A percentile compares a stretch with the other conserved stretches of the same genome.
phyloP scores from a whole-genome alignment of 73 alveolate genomes.

The Uronychia binucleata region DNA sequence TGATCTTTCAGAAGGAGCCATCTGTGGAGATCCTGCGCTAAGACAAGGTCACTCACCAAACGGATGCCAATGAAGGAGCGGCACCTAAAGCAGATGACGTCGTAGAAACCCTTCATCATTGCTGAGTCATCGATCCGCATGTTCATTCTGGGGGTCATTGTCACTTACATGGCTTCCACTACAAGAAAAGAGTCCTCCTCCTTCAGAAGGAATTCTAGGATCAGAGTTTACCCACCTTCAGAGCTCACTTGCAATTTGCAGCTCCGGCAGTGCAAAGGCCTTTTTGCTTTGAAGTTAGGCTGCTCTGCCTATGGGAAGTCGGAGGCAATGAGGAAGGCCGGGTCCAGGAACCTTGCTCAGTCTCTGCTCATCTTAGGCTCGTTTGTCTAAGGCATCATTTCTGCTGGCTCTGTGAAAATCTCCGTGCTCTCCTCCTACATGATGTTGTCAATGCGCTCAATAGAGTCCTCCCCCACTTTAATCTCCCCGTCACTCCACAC shows the following conservation, averaged over 20 bases:
- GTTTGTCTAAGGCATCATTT: neutral
- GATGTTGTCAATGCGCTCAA: neutral
- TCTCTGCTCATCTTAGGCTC: neutral
- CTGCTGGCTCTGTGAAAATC: too few species aligned
- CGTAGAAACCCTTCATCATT: neutral
- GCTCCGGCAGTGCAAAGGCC: neutral
- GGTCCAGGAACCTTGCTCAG: neutral
- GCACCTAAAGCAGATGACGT: neutral
- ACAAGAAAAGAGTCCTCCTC: neutral
- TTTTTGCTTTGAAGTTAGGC: neutral
- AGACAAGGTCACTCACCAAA: neutral
- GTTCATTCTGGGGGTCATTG: neutral
- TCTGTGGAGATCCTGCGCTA: neutral
- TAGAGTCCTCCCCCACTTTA: too few species aligned
- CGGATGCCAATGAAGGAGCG: neutral
- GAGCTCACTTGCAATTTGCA: neutral
- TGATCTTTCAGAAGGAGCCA: neutral
- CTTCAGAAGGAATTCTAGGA: neutral
- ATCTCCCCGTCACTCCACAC: too few species aligned
- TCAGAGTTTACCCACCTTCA: neutral
- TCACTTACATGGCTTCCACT: constrained; percentile 1
- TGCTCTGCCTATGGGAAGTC: neutral
- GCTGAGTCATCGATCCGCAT: neutral
- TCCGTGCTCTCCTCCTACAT: neutral
- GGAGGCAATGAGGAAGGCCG: neutral